Base-by-base conservation (phyloP, 1,139 yeast species). In the Geotrichum europaeum region DNA sequence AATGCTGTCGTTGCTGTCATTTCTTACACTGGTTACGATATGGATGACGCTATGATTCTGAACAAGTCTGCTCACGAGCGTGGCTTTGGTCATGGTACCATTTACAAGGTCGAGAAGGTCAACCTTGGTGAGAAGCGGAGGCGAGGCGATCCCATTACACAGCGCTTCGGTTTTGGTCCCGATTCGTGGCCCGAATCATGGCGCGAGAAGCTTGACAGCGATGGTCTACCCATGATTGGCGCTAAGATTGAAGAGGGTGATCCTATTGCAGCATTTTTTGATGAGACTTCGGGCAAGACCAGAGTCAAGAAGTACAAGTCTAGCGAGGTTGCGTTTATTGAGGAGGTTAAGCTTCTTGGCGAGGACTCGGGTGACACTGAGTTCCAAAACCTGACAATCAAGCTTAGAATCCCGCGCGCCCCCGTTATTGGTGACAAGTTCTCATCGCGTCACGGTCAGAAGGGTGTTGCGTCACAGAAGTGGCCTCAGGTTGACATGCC, bases 401-500 rank as follows among this genome's bases (percentile, higher is more conserved):
- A 95, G 76, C 88, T 89, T 74, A 84, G 99, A 75, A 80, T 94
- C 59, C 86, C 96, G 64, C 87, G 99, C 79, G 83, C 89, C 54
- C 98, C 99, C 36, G 81, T 89, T 68, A 94, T 95, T 74, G 99
- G 99, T 75, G 99, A 94, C 78, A 94, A 94, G 77, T 94, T 95
- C 73, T 92, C 98, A 9, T 92, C 98, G 28, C 86, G 99, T 77
- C 99, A 94, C 79, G 99, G 99, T 64, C 99, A 94, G 77, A 94
- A 94, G 78, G 99, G 99, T 84, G 99, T 94, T 64, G 94, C 98
- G 78, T 92, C 98, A 15, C 88, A 97, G 75, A 94, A 92, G 76
- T 94, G 98, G 97, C 99, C 98, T 30, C 86, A 90, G 58, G 81
- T 89, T 65, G 99, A 94, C 73, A 86, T 94, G 96, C 99, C 99